Base-by-base conservation (phyloP, 108 stramenopile species). In the Discostella pseudostelligera region DNA sequence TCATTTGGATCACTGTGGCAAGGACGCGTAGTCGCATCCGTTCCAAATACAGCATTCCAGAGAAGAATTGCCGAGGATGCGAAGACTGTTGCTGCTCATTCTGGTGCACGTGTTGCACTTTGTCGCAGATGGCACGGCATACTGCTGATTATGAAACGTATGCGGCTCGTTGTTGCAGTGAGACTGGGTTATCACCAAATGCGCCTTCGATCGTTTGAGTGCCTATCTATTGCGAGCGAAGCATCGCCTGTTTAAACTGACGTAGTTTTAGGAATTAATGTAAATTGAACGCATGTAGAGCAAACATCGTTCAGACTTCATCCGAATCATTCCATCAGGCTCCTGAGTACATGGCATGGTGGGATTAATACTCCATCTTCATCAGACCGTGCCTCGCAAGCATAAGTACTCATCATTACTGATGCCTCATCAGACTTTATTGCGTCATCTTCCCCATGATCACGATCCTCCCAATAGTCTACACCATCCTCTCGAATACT, bases 71-170 rank as follows among this genome's bases (percentile, higher is more conserved):
- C 53, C 56, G 16, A 59, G 60, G 11, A 20, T 57, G 17, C 40
- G 87, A 88, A 14, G 87, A 88, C 57, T 39, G 51, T 10, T 84
- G 80, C 46, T 78, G 81, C 67, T 79, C 83, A 69, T 47, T 78
- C 24, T 82, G 75, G 62, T 88, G 84, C 64, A 62, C 75, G 10
- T 85, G 84, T 56, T 88, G 87, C 58, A 74, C 87, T 3, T 35
- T 73, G 14, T 80, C 85, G 51, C 87, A 88, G 62, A 85, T 88
- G 83, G 84, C 84, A 14, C 67, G 87, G 10, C 87, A 88, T 39
- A 88, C 87, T 13, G 84, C 85, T 44, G 79, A 88, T 74, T 84
- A 88, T 48, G 85, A 88, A 57, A 82, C 82, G 39, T 82, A 76
- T 43, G 82, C 84, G 14, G 87, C 83, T 10, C 67, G 54, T 21